Evolutionary conservation across 768 basidiomycete genomes (phyloP), one percentile per base, ranked within the genome.

Genomic region (Serendipita sp.): DNA sequence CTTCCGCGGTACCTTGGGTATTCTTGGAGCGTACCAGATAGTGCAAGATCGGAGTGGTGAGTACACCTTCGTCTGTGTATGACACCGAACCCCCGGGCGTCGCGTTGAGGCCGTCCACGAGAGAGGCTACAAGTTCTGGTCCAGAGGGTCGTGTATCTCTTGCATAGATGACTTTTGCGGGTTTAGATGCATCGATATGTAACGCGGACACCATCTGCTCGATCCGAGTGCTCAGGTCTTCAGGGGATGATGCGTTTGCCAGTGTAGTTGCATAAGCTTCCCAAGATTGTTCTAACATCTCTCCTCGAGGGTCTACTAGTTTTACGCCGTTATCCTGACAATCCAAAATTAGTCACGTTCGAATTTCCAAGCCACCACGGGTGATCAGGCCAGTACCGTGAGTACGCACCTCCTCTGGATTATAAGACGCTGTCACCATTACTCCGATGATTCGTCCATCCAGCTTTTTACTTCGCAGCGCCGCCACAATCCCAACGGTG

Each of bases 401-500:
- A 23, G 23, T 33, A 62, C 81, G 68, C 70, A 93, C 94, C 71
- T 83, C 80, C 72, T 94, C 94, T n/a, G 96, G 95, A 73, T 99
- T 99, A 75, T 99, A 96, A n/a, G 92, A 95, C 2, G 96, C 96
- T 43, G 96, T 99, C 72, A 99, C 86, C 96, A 99, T 98, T 23
- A 98, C 90, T 15, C 96, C 96, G 69, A 99, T 88, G 29, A 85
- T 86, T 72, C 85, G 87, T 31, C 96, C 92, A 71, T 87, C 86
- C n/a, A 93, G 79, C 67, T 83, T 85, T 77, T 87, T 96, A 76
- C 93, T 97, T 65, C 96, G 78, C 60, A 99, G 78, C 3, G 81
- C 89, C 50, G 96, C 96, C 16, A 99, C 77, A 44, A 98, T 75
- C 10, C 91, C 96, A 13, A 95, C 87, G 68, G 93, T 83, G 77